Conservation (phyloP, 768 basidiomycete species). For the Asterophora lycoperdoides region DNA sequence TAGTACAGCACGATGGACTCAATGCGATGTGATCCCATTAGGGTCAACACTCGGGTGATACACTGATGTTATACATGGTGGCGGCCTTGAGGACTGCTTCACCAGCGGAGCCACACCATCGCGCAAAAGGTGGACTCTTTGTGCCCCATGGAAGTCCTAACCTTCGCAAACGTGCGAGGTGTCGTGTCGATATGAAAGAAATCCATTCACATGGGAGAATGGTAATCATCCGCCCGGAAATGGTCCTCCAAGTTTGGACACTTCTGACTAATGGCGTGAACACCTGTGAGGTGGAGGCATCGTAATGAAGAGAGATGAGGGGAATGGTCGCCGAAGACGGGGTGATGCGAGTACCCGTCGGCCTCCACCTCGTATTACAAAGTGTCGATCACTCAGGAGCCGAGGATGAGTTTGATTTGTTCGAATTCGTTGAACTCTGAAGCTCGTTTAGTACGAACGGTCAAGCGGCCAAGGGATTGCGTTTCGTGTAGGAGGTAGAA, state of each 20-base stretch:
- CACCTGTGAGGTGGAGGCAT: slow-evolving; percentile 38
- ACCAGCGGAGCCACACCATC: slow-evolving; percentile 28
- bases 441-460: slow-evolving; percentile 30
- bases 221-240: slow-evolving; percentile 37
- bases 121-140: slow-evolving; percentile 34
- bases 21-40: too few relatives aligned
- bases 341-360: slow-evolving; percentile 18
- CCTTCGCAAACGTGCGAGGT: slow-evolving; percentile 29
- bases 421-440: slow-evolving; percentile 36
- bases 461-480: slow-evolving; percentile 31
- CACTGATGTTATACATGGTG: slow-evolving; percentile 17
- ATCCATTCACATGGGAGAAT: slow-evolving; percentile 39
- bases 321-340: slow-evolving; percentile 30
- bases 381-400: slow-evolving; percentile 35
- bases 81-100: slow-evolving; percentile 16
- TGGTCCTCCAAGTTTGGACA: slow-evolving; percentile 37
- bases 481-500: slow-evolving; percentile 35
- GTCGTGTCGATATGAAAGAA: slow-evolving; percentile 32
- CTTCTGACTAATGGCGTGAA: slow-evolving; percentile 30
- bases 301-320: slow-evolving; percentile 27
- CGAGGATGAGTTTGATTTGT: slow-evolving; percentile 37
- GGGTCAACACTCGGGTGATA: slow-evolving; percentile 14
- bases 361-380: slow-evolving; percentile 40
- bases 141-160: slow-evolving; percentile 38
- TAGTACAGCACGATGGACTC: too few relatives aligned